Conservation (phyloP, 2,329 filamentous ascomycete species). For the Trichoderma atrobrunneum region DNA sequence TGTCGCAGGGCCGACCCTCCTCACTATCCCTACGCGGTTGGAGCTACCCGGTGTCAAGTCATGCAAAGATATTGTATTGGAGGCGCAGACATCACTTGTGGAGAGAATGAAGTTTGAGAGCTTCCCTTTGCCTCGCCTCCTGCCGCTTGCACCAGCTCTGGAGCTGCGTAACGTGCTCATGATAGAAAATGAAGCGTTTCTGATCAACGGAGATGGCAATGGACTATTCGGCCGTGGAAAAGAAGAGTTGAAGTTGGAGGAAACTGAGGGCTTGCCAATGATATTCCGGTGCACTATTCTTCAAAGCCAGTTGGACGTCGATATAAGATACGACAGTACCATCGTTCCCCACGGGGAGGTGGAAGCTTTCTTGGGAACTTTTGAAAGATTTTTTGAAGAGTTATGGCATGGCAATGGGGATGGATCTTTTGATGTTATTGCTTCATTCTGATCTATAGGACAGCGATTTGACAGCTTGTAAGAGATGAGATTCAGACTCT, state of each 20-base stretch:
- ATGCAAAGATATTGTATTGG: background rate
- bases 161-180: background rate
- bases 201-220: background rate
- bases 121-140: background rate
- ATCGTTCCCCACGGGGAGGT: background rate
- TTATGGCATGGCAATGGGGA: background rate
- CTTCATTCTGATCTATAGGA: background rate
- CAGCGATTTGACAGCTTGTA: background rate
- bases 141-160: background rate
- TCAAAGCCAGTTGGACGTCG: background rate
- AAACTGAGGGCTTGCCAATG: background rate
- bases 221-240: background rate
- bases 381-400: background rate
- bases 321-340: background rate
- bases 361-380: background rate
- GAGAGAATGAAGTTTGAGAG: background rate
- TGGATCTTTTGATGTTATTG: background rate
- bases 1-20: background rate
- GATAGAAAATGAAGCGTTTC: background rate
- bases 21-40: background rate
- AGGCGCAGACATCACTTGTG: background rate
- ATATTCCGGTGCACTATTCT: background rate
- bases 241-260: slow-evolving; percentile 2
- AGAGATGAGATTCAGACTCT: background rate
- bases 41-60: background rate